Conservation (phyloP, 164 flowering plant species). For the Macadamia tetraphylla region DNA sequence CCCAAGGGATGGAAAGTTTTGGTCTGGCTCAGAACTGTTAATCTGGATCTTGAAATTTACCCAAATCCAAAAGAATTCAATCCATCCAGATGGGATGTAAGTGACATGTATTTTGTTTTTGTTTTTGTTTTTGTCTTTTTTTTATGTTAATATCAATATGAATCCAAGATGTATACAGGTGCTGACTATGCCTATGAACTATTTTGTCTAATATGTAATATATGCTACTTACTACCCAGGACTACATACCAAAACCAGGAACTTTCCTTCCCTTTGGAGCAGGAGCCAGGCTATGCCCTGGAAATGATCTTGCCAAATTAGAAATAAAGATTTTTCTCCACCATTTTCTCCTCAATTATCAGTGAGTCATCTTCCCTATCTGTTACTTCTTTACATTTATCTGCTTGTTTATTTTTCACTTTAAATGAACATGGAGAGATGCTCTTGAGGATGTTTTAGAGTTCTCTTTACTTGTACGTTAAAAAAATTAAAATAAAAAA, state of each 20-base stretch:
- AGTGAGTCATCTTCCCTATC: slow-evolving; percentile 27
- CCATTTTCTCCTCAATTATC: slow-evolving; percentile 65
- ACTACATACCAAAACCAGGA: slow-evolving; percentile 55
- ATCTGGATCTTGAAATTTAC: slow-evolving; percentile 63
- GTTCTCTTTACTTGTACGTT: too few relatives aligned
- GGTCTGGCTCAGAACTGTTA: slow-evolving; percentile 79
- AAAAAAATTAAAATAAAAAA: background rate
- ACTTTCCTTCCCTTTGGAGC: slow-evolving; percentile 75
- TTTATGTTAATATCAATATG: background rate
- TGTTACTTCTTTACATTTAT: background rate
- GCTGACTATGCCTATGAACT: background rate
- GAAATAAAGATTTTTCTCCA: slow-evolving; percentile 81
- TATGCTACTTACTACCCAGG: slow-evolving; percentile 22
- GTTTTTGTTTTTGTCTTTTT: background rate
- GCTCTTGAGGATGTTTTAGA: too few relatives aligned
- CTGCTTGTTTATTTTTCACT: background rate
- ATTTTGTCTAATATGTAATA: background rate
- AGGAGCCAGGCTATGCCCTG: slow-evolving; percentile 85
- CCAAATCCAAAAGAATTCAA: slow-evolving; percentile 56
- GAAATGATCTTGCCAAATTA: slow-evolving; percentile 89
- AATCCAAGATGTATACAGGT: background rate
- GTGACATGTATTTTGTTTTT: slow-evolving; percentile 11
- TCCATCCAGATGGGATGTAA: slow-evolving; percentile 96
- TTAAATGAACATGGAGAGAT: too few relatives aligned
- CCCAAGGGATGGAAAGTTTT: slow-evolving; percentile 88